Evolutionary conservation across 495 filamentous ascomycete genomes (phyloP), one percentile per base, ranked within the genome.

Genomic region (Thermochaetoides thermophila): DNA sequence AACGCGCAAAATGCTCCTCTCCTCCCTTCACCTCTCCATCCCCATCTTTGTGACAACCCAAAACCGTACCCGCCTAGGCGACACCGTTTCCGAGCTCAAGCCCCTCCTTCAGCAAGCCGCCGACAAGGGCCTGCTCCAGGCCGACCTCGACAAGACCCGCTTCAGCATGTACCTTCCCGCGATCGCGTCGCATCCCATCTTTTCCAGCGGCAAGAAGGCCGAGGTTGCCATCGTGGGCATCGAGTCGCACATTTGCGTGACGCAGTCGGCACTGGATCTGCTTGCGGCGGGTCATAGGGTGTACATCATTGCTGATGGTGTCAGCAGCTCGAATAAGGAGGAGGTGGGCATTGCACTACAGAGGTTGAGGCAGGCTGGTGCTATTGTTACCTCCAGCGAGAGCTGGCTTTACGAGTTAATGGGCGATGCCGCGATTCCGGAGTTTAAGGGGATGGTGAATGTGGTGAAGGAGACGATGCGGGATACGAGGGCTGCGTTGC

Each of bases 191-290:
- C 61, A 69, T 13, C 7, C 14, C 14, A 2, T 21, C 29, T 31
- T 54, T 74, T 17, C 53, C 46, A 11, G n/a, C n/a, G 47, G 53
- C 4, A 1, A 17, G 4, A 8, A 24, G n/a, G 27, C 56, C 24
- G 53, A 63, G 18, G 55, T 81, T 14, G 74, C 66, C 8, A 64
- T 87, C 32, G 76, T 91, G 5, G 89, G 89, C 7, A 92, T 97
- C 47, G 89, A 97, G 56, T 68, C 71, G 16, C 89, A 97, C 53
- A 87, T 97, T 48, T 97, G 89, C 59, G 75, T 97, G 3, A 83
- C 81, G 39, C 87, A 95, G 62, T 95, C 87, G 15, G 72, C 81
- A 18, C 64, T 96, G 2, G 89, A 95, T 56, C 50, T 92, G 16
- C 52, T 91, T 4, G 57, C 52, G 28, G 66, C 68, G 1, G 84